Base-by-base conservation (phyloP, 2,329 filamentous ascomycete species). In the Ophiocordyceps camponoti-rufipedis region DNA sequence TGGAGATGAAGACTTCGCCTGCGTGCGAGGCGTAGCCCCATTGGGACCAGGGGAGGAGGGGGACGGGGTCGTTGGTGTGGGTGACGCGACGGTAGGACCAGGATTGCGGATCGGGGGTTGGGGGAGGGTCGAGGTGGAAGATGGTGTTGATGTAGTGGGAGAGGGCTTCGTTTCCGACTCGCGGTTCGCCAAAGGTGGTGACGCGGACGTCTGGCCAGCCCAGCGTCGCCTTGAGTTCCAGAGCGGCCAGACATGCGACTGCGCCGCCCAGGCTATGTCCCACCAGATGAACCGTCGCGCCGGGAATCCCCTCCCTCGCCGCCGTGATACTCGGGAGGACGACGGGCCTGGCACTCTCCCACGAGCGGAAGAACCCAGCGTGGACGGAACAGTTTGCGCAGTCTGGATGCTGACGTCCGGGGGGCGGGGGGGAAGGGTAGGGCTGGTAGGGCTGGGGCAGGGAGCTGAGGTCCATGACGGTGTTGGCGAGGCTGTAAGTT, bases 211-310 rank as follows among this genome's bases (percentile, higher is more conserved):
- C 78, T 9, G 80, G 63, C 78, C 81, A 91, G 16, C 82, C 85
- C n/a, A 81, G 68, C 0, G 79, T 73, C 23, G 69, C 61, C 48
- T 78, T 73, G 56, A 94, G 74, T 56, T 98, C 91, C 29, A 95
- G 69, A 1, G 75, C 85, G 1, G 88, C 91, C 4, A 98, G 73
- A 1, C 85, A 82, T 3, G 91, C 89, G 2, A 98, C 85, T 0
- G 91, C 88, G 14, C 91, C 91, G 18, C 91, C 91, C 0, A 98
- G 75, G 44, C 85, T 94, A 60, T 98, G 91, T 0, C 91, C 91
- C 8, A 94, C 78, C 3, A 98, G 69, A 23, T 82, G 78, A 13
- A 96, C 65, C 39, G 77, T 66, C 54, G 93, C 89, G 23, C 74
- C 65, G 0, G 84, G 84, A 55, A 89, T 74, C 40, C 72, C 64